These are phyloP conservation scores for Ettlia oleoabundans DNA, from an alignment of 139 green algal species.

Conservation along the genomic window DNA sequence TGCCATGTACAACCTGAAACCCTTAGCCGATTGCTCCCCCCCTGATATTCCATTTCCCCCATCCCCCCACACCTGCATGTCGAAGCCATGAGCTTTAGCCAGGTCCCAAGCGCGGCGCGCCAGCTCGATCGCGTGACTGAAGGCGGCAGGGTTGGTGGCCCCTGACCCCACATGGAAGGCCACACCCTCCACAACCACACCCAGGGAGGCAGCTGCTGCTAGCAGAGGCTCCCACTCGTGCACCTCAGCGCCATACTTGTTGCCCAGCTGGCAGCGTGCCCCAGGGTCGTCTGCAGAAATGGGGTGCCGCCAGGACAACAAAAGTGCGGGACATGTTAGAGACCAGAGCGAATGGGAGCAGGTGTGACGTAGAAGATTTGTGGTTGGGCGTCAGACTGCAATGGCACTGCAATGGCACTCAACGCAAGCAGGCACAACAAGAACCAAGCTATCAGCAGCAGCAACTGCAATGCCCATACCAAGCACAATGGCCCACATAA, in stretches of 20 bases:
- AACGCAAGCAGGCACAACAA: too few species aligned
- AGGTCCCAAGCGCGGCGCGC: slow-evolving; percentile 45
- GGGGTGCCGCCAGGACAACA: background rate
- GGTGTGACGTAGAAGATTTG: too few species aligned
- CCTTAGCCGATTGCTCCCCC: too few species aligned
- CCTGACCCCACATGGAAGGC: slow-evolving; percentile 96
- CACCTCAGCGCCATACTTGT: slow-evolving; percentile 80
- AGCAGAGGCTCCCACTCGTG: slow-evolving; percentile 55
- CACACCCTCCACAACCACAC: slow-evolving; percentile 86
- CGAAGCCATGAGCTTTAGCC: slow-evolving; percentile 7
- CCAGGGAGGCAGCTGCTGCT: slow-evolving; percentile 34
- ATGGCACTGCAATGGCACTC: too few species aligned
- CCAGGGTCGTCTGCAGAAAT: slow-evolving; percentile 61
- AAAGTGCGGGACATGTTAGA: too few species aligned
- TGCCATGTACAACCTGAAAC: too few species aligned
- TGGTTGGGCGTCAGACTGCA: too few species aligned
- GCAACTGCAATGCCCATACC: too few species aligned
- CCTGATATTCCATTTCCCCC: too few species aligned
- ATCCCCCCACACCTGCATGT: slow-evolving; percentile 42
- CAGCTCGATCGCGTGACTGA: slow-evolving; percentile 67
- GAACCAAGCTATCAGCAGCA: too few species aligned
- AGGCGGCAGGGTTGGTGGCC: slow-evolving; percentile 42
- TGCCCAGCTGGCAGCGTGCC: slow-evolving; percentile 48
- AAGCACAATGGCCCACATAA: too few species aligned
- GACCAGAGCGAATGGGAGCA: too few species aligned